Base-by-base conservation (phyloP, 1,284 basidiomycete species). In the Taiwanofungus camphoratus region DNA sequence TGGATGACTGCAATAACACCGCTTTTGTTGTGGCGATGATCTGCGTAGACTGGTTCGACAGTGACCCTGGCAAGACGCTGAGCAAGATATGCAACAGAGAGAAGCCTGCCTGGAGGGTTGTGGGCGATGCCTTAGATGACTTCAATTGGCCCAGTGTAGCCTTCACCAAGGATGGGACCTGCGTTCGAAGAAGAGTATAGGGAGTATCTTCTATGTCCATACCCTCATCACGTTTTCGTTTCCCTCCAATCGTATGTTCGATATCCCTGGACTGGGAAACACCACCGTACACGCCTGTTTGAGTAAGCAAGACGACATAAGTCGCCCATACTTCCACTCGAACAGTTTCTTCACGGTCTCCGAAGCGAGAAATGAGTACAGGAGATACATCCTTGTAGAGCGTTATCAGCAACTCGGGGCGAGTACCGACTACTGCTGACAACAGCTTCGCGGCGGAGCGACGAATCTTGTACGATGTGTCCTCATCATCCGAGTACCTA, bases 401-500 rank as follows among this genome's bases (percentile, higher is more conserved):
- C 1, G 82, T 72, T 4, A 73, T 65, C 3, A 97, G 73, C 2
- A 94, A 71, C 58, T 96, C 95, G 1, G 92, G 86, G 9, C 92
- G 86, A 4, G 94, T 95, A 12, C 77, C 79, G 51, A 98, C 85
- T 37, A 96, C 73, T 1, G 89, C 87, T 11, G 82, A 71, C 11
- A 99, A 74, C 2, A 98, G 71, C 61, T 97, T 97, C 19, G 92
- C 92, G 4, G 96, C 86, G 3, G 91, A 87, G 41, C 95, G 80
- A 48, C 96, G 84, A 48, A 97, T 92, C 67, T 97, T 98, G 79
- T 97, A 99, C 0, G 94, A 97, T n/a, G 91, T 87, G 60, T 99
- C 96, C 60, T 99, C 96, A 52, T 99, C 95, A 56, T 99, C 95
- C 5, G 92, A 92, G 62, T 97, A 97, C 52, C 88, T 92, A 50